A percentile compares a stretch with the other conserved stretches of the same genome.
phyloP scores from a whole-genome alignment of 2,329 filamentous ascomycete genomes.

The Colletotrichum lini region DNA sequence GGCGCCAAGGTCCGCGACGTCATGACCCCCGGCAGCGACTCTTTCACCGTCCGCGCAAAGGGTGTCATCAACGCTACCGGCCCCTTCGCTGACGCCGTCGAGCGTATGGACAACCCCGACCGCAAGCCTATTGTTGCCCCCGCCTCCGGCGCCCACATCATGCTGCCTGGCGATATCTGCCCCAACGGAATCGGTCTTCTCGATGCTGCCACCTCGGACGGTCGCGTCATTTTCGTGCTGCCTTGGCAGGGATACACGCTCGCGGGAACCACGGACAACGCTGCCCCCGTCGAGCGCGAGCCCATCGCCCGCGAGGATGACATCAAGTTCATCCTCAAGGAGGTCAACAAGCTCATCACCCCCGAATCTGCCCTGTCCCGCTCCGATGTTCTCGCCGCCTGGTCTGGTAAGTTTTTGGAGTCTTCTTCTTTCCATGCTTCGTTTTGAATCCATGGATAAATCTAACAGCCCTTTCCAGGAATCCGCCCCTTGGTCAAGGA shows the following conservation, averaged over 20 bases:
- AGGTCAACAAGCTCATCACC: constrained; percentile 82
- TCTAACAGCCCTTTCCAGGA: constrained; percentile 48
- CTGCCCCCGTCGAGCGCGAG: constrained; percentile 76
- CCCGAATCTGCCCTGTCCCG: constrained; percentile 82
- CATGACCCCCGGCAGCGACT: constrained; percentile 70
- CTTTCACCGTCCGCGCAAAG: constrained; percentile 81
- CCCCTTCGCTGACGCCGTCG: constrained; percentile 84
- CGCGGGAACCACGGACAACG: constrained; percentile 85
- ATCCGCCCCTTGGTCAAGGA: constrained; percentile 87
- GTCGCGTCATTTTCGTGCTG: constrained; percentile 90
- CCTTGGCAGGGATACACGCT: constrained; percentile 91
- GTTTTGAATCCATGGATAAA: background rate
- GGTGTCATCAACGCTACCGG: constrained; percentile 89
- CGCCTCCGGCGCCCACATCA: constrained; percentile 85
- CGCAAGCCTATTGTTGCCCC: constrained; percentile 83
- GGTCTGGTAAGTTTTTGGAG: constrained; percentile 72
- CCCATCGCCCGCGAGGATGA: constrained; percentile 83
- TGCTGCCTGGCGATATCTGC: constrained; percentile 84
- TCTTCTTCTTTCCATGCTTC: too few species aligned
- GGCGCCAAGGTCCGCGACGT: constrained; percentile 72
- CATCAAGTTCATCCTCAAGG: constrained; percentile 85
- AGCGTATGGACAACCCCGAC: constrained; percentile 82
- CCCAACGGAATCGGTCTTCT: constrained; percentile 87
- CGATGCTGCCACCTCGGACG: constrained; percentile 85
- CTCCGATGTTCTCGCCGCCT: constrained; percentile 83